phyloP scores from a whole-genome alignment of 257 asterid species.

The Fraxinus cuspidata region DNA sequence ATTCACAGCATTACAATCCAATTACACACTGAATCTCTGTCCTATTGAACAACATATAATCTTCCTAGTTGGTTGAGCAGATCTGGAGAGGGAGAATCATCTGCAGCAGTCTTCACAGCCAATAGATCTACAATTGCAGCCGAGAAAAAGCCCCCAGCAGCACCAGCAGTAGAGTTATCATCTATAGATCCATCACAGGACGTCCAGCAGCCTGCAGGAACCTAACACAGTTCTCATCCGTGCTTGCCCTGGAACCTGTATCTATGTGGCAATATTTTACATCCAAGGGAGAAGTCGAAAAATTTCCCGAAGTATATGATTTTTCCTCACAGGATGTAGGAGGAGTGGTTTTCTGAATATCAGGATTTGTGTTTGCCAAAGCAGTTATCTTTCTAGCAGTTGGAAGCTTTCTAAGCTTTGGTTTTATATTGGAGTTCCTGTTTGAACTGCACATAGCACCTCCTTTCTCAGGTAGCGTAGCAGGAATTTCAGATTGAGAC shows the following conservation, averaged over 20 bases:
- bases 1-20: too few species aligned
- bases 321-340: constrained; percentile 33
- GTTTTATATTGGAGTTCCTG: constrained; percentile 53
- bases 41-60: too few species aligned
- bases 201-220: too few species aligned
- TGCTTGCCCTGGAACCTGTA: too few species aligned
- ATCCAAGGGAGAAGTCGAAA: constrained; percentile 18
- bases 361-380: constrained; percentile 29
- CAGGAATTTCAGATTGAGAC: constrained; percentile 38
- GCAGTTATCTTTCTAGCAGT: constrained; percentile 31
- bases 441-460: constrained; percentile 44
- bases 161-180: too few species aligned
- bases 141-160: too few species aligned
- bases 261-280: constrained; percentile 19
- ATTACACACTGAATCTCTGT: too few species aligned
- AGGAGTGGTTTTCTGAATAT: constrained; percentile 33
- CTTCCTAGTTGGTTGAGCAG: too few species aligned
- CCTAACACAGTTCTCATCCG: background rate
- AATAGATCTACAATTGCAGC: too few species aligned
- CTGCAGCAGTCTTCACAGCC: too few species aligned
- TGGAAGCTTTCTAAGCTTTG: constrained; percentile 51
- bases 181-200: too few species aligned
- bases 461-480: constrained; percentile 45
- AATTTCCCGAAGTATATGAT: constrained; percentile 24
- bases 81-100: too few species aligned